Percentiles rank a stretch among this genome's conserved stretches.
Conservation (phyloP, 1,139 yeast species). For the Saccharomyces hybrid region DNA sequence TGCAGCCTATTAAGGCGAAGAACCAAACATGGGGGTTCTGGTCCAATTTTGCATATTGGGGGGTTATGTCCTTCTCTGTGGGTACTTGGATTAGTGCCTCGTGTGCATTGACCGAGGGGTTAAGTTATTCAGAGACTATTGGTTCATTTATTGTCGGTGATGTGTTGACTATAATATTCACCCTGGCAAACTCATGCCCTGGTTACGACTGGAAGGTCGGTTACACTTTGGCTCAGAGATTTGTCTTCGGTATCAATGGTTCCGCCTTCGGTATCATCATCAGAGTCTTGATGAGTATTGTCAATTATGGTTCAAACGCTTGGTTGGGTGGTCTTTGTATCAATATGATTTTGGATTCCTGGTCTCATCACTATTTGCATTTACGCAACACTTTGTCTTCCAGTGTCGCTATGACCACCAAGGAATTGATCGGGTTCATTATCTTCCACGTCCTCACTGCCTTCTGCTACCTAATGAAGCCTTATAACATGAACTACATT, state of each 20-base stretch:
- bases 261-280: constrained; percentile 38
- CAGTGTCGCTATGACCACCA: constrained; percentile 35
- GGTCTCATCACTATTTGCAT: constrained; percentile 33
- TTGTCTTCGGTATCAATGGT: constrained; percentile 41
- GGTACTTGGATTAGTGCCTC: constrained; percentile 39
- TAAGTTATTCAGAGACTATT: constrained; percentile 38
- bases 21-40: constrained; percentile 38
- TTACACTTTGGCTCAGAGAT: constrained; percentile 39
- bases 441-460: constrained; percentile 37
- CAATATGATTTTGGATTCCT: constrained; percentile 33
- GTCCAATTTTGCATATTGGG: constrained; percentile 39
- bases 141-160: constrained; percentile 39
- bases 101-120: constrained; percentile 36
- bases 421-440: constrained; percentile 38
- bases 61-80: constrained; percentile 35
- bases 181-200: constrained; percentile 38
- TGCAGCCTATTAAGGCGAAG: constrained; percentile 32
- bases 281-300: constrained; percentile 37
- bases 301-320: constrained; percentile 39
- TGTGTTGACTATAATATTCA: constrained; percentile 34
- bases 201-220: constrained; percentile 43
- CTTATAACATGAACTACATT: constrained; percentile 35
- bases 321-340: constrained; percentile 39
- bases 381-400: constrained; percentile 34
- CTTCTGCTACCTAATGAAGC: constrained; percentile 35